Base-by-base conservation (phyloP, 331 rosid species). In the Quercus tomentella region DNA sequence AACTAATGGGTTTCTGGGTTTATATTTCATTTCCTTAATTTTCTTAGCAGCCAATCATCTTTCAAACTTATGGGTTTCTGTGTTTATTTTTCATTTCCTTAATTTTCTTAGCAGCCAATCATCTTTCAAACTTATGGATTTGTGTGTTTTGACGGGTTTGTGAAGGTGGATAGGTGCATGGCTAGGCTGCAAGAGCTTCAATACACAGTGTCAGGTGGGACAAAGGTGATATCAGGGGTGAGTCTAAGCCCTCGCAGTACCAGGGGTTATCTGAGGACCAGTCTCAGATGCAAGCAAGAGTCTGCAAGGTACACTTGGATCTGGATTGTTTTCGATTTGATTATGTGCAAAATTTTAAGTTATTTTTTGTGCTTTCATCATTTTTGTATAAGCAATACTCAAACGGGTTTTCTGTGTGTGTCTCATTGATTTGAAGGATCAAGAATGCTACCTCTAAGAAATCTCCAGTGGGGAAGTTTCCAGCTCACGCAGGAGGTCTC, bases 191-290 rank as follows among this genome's bases (percentile, higher is more conserved):
- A 96, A 87, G 99, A 96, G 79, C 91, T 96, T 35, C 99, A 96
- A 79, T 91, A 87, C 56, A 91, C 93, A 1, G 97, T 88, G 54
- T 62, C 91, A 5, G 98, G 98, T 25, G 97, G 99, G 72, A 85
- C 82, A 43, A 95, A 95, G 82, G 88, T 88, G 62, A 87, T 93
- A 2, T 90, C 99, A 1, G 99, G 97, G 3, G 93, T 90, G 28
- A 93, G 81, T 79, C 98, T 95, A 28, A 93, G 99, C 80, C 99
- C 99, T 77, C 87, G 98, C 43, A 95, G 99, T 51, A 93, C 99
- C 63, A 87, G 97, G 88, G 85, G 83, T 72, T 95, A 95, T 81
- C 87, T 96, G 30, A 90, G 90, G 81, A 91, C 99, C 8, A 96
- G 98, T 78, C 97, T 96, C 78, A 87, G 96, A 83, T 96, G 99